Evolutionary conservation across 345 rosid species (phyloP).

Genomic region (Euphorbia tirucalli): DNA sequence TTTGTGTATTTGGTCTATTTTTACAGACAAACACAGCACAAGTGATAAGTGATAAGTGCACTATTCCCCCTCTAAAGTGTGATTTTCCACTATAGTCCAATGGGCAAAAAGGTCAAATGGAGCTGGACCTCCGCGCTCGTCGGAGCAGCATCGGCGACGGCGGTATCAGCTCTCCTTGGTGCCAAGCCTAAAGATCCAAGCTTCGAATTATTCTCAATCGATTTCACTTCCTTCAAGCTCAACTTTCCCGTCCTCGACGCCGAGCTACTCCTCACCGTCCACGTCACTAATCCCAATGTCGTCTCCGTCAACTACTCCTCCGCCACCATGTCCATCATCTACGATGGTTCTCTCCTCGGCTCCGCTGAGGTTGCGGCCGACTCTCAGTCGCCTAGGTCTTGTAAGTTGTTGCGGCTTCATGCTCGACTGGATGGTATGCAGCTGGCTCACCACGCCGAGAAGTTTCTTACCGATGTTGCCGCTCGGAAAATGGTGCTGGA

Average conservation of each 20-base stretch:
- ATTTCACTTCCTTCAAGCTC: constrained; percentile 80
- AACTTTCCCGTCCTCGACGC: constrained; percentile 70
- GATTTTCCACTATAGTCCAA: too few relatives aligned
- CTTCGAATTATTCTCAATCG: constrained; percentile 16
- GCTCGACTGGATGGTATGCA: constrained; percentile 73
- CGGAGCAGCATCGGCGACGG: constrained; percentile 63
- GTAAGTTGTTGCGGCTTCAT: constrained; percentile 59
- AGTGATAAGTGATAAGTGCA: too few relatives aligned
- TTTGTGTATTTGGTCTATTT: too few relatives aligned
- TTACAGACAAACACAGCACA: too few relatives aligned
- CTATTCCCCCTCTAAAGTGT: too few relatives aligned
- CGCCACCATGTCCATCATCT: constrained; percentile 78
- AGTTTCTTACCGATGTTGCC: constrained; percentile 66
- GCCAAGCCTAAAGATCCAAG: constrained; percentile 87
- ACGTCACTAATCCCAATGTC: constrained; percentile 80
- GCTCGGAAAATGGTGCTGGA: constrained; percentile 76
- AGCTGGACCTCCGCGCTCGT: constrained; percentile 70
- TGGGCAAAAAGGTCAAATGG: constrained; percentile 59
- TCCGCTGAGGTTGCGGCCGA: constrained; percentile 66
- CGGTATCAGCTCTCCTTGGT: constrained; percentile 34
- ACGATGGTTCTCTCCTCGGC: constrained; percentile 79
- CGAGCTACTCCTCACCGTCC: constrained; percentile 70
- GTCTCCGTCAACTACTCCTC: constrained; percentile 64
- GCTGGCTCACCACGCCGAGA: constrained; percentile 73
- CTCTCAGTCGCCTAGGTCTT: constrained; percentile 61